Evolutionary conservation across 2,329 filamentous ascomycete genomes (phyloP), one percentile per base, ranked within the genome.

Genomic region (Colletotrichum musae): DNA sequence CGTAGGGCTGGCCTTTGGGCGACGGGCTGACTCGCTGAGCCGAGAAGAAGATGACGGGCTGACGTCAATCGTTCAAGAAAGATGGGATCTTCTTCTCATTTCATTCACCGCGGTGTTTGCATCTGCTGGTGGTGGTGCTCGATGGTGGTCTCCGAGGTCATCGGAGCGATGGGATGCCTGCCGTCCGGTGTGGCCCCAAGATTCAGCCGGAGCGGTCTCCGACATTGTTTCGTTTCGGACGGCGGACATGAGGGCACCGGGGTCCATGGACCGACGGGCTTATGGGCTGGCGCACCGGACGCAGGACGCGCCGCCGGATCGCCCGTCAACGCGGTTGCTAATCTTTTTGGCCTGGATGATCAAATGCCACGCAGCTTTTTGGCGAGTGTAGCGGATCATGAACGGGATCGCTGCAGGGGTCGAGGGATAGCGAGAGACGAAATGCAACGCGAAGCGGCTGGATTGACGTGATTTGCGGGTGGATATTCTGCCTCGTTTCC

Each of bases 141-240:
- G 41, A 43, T n/a, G 39, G 50, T 24, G 51, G 5, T 26, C 13
- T 52, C 61, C 52, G 15, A 28, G n/a, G 56, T 15, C 48, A 48
- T 24, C 15, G 48, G 64, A 43, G 59, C 16, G 5, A 68, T 18
- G 58, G 58, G 58, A 67, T 51, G 64, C 58, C 28, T 67, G 58
- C 36, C 51, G 43, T 52, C 58, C 58, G 36, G 51, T 57, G 26
- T 36, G 9, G 2, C 13, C 7, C 15, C 12, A 50, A 26, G 4
- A 28, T 62, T 66, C 32, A 26, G 52, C 48, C 58, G 50, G n/a
- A n/a, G 13, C 52, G 32, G 52, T 39, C 52, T 64, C 39, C 13
- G 43, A 26, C 18, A 21, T 36, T 21, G 21, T 67, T 67, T 63
- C 32, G 43, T 48, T 64, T 64, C 45, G 36, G 59, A 52, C 59